Conservation (phyloP, 129 eudicot species). For the Tanacetum coccineum region DNA sequence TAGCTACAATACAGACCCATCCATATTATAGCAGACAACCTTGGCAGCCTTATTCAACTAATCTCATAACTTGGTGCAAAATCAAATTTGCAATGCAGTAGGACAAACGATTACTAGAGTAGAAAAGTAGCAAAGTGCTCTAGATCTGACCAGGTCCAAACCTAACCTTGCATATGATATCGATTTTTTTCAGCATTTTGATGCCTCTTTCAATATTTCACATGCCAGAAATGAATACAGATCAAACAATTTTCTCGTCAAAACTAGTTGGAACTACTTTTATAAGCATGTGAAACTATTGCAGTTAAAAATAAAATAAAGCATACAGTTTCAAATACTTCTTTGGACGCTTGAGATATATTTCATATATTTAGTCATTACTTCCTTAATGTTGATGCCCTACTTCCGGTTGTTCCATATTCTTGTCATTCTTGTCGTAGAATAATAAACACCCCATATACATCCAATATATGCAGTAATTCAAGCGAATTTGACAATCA, state of each 20-base stretch:
- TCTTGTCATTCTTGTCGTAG: background rate
- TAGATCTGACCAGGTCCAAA: slow-evolving; percentile 15
- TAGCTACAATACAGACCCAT: background rate
- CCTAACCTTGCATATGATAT: slow-evolving; percentile 10
- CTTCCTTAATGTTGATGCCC: slow-evolving; percentile 7
- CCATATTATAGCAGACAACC: background rate
- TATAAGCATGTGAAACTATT: background rate
- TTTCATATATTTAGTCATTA: background rate
- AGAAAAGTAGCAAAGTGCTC: slow-evolving; percentile 1
- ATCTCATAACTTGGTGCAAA: background rate
- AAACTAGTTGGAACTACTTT: slow-evolving; percentile 5
- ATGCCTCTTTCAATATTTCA: slow-evolving; percentile 6
- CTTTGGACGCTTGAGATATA: background rate
- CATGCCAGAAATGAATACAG: slow-evolving; percentile 9
- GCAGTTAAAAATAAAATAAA: background rate
- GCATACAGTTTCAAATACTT: slow-evolving; percentile 10
- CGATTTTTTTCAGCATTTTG: slow-evolving; percentile 9
- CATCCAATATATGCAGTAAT: slow-evolving; percentile 11
- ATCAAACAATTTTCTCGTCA: slow-evolving; percentile 14
- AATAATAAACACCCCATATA: slow-evolving; percentile 16
- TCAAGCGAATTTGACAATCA: slow-evolving; percentile 11
- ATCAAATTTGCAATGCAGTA: slow-evolving; percentile 1
- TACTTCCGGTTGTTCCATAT: slow-evolving; percentile 4
- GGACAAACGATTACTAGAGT: background rate
- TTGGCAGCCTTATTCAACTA: background rate